Conservation (phyloP, 1,284 basidiomycete species). For the Trichosporon inkin region DNA sequence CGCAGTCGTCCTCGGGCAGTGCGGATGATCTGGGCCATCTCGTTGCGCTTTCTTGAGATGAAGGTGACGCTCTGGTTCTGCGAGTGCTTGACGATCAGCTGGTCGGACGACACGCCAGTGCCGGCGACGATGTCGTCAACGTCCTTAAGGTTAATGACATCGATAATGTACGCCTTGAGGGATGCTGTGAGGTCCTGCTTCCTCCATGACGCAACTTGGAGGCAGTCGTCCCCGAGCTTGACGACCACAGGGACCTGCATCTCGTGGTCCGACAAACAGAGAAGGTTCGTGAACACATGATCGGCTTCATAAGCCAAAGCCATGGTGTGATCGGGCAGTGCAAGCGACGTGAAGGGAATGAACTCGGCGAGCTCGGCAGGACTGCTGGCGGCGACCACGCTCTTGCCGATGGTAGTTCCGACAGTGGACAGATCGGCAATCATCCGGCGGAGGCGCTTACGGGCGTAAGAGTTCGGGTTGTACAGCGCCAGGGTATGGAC, state of each 20-base stretch:
- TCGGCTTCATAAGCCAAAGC: conserved; percentile 42
- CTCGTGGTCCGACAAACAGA: conserved; percentile 41
- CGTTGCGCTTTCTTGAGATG: conserved; percentile 56
- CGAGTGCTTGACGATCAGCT: conserved; percentile 68
- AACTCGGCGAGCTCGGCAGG: conserved; percentile 66
- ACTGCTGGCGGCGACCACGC: conserved; percentile 55
- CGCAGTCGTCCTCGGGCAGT: conserved; percentile 34
- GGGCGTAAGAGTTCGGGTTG: conserved; percentile 71
- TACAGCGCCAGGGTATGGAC: conserved; percentile 61
- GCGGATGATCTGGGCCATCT: conserved; percentile 57
- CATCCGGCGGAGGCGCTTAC: conserved; percentile 63
- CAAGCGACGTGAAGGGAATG: conserved; percentile 58
- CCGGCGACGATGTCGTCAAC: conserved; percentile 81
- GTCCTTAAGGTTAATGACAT: conserved; percentile 53
- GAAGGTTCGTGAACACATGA: conserved; percentile 44
- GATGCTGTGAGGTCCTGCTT: conserved; percentile 38
- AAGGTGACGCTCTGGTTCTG: conserved; percentile 41
- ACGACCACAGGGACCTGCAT: conserved; percentile 45
- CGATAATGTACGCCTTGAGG: conserved; percentile 46
- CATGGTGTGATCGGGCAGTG: conserved; percentile 43
- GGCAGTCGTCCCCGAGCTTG: conserved; percentile 41
- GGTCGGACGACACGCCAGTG: conserved; percentile 66
- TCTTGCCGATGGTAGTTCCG: conserved; percentile 58
- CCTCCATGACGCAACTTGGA: conserved; percentile 46
- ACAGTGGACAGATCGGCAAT: conserved; percentile 62